phyloP scores from a whole-genome alignment of 257 asterid species.

The Solanum pinnatisectum region DNA sequence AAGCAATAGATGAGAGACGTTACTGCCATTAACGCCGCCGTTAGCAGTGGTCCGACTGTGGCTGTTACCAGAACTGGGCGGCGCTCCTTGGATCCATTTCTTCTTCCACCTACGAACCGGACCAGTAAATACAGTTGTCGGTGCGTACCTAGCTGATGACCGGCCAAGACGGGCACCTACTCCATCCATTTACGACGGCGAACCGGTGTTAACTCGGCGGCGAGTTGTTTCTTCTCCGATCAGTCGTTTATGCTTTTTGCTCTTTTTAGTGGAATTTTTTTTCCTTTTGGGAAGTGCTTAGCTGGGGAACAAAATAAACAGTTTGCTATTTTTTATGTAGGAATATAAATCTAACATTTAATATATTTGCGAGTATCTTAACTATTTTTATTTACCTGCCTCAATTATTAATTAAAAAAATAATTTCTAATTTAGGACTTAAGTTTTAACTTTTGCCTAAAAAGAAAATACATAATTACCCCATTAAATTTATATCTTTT shows the following conservation, averaged over 20 bases:
- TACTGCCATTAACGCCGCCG: slow-evolving; percentile 33
- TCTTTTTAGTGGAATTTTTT: not conserved
- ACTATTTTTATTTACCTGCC: too few relatives aligned
- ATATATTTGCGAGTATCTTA: too few relatives aligned
- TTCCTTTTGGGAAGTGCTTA: not conserved
- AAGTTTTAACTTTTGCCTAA: too few relatives aligned
- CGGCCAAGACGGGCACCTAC: slow-evolving; percentile 89
- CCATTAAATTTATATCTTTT: too few relatives aligned
- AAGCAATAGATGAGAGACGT: slow-evolving; percentile 53
- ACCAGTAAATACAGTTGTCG: slow-evolving; percentile 81
- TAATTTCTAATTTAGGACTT: too few relatives aligned
- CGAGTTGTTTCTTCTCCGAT: not conserved
- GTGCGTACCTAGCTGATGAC: slow-evolving; percentile 81
- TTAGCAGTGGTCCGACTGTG: slow-evolving; percentile 24
- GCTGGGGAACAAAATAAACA: not conserved
- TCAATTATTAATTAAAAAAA: too few relatives aligned
- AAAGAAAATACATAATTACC: too few relatives aligned
- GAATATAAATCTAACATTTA: too few relatives aligned
- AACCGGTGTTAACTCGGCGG: slow-evolving; percentile 1
- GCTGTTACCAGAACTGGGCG: slow-evolving; percentile 13
- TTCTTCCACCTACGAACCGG: slow-evolving; percentile 90
- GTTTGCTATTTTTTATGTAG: not conserved
- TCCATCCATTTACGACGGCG: slow-evolving; percentile 66
- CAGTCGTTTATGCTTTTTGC: not conserved
- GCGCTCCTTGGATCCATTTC: slow-evolving; percentile 46